Evolutionary conservation across 441 rosid genomes (phyloP).

Genomic region (Euphorbia celastroides): DNA sequence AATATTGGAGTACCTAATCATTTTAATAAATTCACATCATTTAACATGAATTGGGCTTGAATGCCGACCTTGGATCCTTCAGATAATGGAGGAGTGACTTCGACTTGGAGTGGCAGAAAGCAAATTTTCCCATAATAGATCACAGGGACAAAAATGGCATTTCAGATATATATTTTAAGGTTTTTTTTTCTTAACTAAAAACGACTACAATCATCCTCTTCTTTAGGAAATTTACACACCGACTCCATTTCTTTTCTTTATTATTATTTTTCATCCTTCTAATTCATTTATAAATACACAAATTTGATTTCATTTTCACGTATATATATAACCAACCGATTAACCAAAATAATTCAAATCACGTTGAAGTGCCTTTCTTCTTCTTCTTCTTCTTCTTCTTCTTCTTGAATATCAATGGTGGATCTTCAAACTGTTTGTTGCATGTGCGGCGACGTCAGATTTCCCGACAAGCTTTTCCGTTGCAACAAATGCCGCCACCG

Average conservation of each 20-base stretch:
- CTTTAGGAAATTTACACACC: conserved; percentile 29
- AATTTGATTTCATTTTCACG: background rate
- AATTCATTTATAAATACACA: background rate
- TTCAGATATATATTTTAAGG: conserved; percentile 30
- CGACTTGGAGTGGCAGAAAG: too few relatives aligned
- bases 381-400: background rate
- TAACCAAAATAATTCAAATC: conserved; percentile 2
- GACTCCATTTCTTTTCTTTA: conserved; percentile 27
- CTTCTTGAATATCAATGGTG: conserved; percentile 39
- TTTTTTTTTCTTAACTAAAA: conserved; percentile 47
- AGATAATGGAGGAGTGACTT: too few relatives aligned
- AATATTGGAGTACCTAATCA: too few relatives aligned
- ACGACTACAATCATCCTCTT: conserved; percentile 69
- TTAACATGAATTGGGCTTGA: too few relatives aligned
- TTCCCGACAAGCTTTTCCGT: conserved; percentile 87
- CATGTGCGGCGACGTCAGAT: conserved; percentile 99
- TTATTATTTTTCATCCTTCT: background rate
- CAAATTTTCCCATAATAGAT: background rate
- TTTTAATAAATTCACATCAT: too few relatives aligned
- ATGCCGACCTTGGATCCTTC: too few relatives aligned
- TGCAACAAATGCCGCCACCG: conserved; percentile 83
- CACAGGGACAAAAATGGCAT: conserved; percentile 40
- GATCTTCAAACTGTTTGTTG: conserved; percentile 76
- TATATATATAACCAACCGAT: background rate
- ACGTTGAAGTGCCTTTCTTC: background rate